These are phyloP conservation scores for Phytophthora citrophthora DNA, from an alignment of 352 stramenopile genomes.

Conservation along the genomic window DNA sequence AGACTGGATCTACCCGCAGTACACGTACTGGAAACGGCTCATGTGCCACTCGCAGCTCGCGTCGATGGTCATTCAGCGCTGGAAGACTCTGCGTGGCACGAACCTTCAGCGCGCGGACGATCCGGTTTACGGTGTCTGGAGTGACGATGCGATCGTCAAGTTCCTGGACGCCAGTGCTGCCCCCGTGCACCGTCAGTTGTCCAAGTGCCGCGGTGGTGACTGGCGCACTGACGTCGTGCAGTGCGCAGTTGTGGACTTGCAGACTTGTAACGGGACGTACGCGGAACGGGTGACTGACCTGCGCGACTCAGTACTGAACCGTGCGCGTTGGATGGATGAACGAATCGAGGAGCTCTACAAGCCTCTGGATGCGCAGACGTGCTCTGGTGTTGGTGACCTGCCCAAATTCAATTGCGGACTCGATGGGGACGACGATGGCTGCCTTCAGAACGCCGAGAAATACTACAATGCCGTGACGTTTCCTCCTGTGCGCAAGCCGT, in stretches of 20 bases:
- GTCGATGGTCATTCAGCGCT: slow-evolving; percentile 76
- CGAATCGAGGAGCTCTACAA: slow-evolving; percentile 77
- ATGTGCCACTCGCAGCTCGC: slow-evolving; percentile 83
- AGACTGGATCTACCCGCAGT: slow-evolving; percentile 79
- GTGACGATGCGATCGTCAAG: slow-evolving; percentile 48
- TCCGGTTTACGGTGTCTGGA: slow-evolving; percentile 49
- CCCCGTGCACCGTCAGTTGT: slow-evolving; percentile 56
- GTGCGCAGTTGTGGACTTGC: slow-evolving; percentile 60
- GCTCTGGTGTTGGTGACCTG: slow-evolving; percentile 64
- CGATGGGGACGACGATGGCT: slow-evolving; percentile 67
- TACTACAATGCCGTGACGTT: slow-evolving; percentile 73
- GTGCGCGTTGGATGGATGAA: slow-evolving; percentile 77
- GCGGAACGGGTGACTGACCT: slow-evolving; percentile 53
- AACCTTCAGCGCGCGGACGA: slow-evolving; percentile 18
- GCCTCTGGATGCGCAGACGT: slow-evolving; percentile 53
- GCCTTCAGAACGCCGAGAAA: slow-evolving; percentile 53
- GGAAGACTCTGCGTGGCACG: slow-evolving; percentile 61
- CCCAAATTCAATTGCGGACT: slow-evolving; percentile 75
- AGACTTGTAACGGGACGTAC: slow-evolving; percentile 70
- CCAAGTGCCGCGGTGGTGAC: slow-evolving; percentile 54
- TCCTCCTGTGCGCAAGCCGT: slow-evolving; percentile 60
- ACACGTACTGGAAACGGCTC: slow-evolving; percentile 83
- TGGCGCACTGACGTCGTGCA: slow-evolving; percentile 60
- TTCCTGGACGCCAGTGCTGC: slow-evolving; percentile 61
- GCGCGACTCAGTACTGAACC: slow-evolving; percentile 49